Base-by-base conservation (phyloP, 2,329 filamentous ascomycete species). In the Mycosphaerelloides madeirae region DNA sequence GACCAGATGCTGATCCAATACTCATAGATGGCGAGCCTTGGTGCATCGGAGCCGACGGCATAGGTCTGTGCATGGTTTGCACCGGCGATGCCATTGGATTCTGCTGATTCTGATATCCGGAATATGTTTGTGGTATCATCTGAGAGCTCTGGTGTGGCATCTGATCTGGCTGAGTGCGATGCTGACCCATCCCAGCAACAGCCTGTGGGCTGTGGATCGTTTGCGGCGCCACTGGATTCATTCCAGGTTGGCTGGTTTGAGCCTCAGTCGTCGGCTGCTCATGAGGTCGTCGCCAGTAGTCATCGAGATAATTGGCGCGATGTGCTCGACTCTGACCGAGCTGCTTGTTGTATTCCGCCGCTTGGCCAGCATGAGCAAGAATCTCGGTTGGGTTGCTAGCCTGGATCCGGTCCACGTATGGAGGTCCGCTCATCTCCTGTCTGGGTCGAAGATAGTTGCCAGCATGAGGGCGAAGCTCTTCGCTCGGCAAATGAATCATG, bases 391-490 rank as follows among this genome's bases (percentile, higher is more conserved):
- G 76, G 22, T 83, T 80, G 52, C 84, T 86, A 9, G 87, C 76
- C 63, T 90, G 82, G 7, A 84, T 87, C 56, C 88, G 79, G 64
- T 97, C 93, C 65, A 91, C 84, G 68, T 96, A 98, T 8, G 89
- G 76, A 29, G 85, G 82, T 18, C 90, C 93, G 12, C 85, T 81
- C 50, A 96, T 81, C 62, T 97, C 93, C 68, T 96, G 93, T 53
- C 91, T 81, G 16, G 89, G 86, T 41, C 88, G 85, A 49, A 86
- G 83, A 53, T 95, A 86, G 63, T 91, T 95, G 65, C 95, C 88
- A 61, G 85, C 81, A 50, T 84, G 76, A 57, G 87, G 79, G 53
- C 84, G 79, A 61, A 91, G 84, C 61, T 85, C 85, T 50, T 89
- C 79, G 55, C 88, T 84, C 68, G 86, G 79, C 61, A 83, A 80